Evolutionary conservation across 106 monocot genomes (phyloP).

Genomic region (Amphibolis antarctica): DNA sequence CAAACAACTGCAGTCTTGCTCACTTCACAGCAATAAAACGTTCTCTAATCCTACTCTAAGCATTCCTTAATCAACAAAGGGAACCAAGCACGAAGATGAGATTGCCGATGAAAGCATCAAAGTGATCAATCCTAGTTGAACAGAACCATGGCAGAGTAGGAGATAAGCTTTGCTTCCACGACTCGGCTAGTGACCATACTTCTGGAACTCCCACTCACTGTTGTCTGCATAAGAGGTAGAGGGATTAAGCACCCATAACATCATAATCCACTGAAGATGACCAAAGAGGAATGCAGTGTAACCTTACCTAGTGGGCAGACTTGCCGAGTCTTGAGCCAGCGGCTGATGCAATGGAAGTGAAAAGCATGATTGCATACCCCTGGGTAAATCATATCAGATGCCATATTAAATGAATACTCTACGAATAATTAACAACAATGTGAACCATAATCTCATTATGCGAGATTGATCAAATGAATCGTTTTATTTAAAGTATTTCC

Average conservation of each 20-base stretch:
- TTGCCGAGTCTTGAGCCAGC: constrained; percentile 97
- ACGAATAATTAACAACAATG: neutral
- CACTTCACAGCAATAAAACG: too few relatives aligned
- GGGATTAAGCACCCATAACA: neutral
- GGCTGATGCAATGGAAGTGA: constrained; percentile 95
- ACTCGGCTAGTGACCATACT: constrained; percentile 55
- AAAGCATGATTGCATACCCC: constrained; percentile 92
- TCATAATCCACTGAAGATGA: neutral
- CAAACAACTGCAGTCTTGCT: too few relatives aligned
- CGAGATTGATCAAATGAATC: too few relatives aligned
- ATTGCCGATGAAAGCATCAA: neutral
- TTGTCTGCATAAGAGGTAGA: constrained; percentile 36
- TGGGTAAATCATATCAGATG: constrained; percentile 4
- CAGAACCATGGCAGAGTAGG: neutral
- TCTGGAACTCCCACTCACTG: constrained; percentile 92
- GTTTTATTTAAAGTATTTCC: too few relatives aligned
- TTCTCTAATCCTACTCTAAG: too few relatives aligned
- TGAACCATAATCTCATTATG: too few relatives aligned
- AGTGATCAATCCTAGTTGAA: neutral
- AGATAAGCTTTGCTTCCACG: neutral
- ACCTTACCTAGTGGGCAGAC: constrained; percentile 34
- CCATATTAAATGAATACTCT: neutral
- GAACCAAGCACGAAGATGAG: neutral
- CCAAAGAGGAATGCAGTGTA: neutral
- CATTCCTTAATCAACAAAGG: too few relatives aligned